A percentile compares a stretch with the other conserved stretches of the same genome.
phyloP scores from a whole-genome alignment of 768 basidiomycete species.

The Candolleomyces efflorescens region DNA sequence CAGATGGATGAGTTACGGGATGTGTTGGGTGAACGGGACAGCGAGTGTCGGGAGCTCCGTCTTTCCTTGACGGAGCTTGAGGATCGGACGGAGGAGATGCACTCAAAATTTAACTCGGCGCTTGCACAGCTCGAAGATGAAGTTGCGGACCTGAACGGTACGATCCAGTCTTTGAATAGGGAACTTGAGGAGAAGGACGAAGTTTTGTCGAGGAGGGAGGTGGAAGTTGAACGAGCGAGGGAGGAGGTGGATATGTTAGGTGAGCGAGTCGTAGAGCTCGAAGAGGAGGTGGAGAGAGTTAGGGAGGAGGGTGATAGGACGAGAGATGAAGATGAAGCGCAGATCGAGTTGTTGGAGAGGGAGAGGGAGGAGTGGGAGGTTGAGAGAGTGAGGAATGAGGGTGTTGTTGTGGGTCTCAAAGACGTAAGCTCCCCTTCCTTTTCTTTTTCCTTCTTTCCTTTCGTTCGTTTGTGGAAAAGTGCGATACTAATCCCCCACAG shows the following conservation, averaged over 20 bases:
- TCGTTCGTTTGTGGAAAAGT: not conserved
- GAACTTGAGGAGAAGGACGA: conserved; percentile 72
- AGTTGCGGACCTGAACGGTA: conserved; percentile 72
- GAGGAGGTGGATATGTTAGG: conserved; percentile 77
- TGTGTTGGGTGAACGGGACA: conserved; percentile 75
- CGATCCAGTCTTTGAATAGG: conserved; percentile 60
- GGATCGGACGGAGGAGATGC: conserved; percentile 63
- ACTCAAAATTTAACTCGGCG: conserved; percentile 69
- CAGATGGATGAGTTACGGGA: conserved; percentile 80
- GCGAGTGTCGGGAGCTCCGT: conserved; percentile 71
- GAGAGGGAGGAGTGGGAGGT: conserved; percentile 67
- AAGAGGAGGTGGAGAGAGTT: conserved; percentile 60
- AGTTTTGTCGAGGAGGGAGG: conserved; percentile 77
- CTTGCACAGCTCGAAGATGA: conserved; percentile 76
- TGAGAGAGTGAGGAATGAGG: conserved; percentile 68
- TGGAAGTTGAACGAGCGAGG: conserved; percentile 68
- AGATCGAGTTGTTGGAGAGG: conserved; percentile 1
- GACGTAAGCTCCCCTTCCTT: conserved; percentile 43
- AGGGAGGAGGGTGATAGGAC: conserved; percentile 20
- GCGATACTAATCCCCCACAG: conserved; percentile 29
- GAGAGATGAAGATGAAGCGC: conserved; percentile 80
- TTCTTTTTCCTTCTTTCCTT: no score
- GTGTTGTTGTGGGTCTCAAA: conserved; percentile 68
- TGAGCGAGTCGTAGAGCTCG: conserved; percentile 76
- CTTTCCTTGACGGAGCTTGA: conserved; percentile 75